A percentile compares a stretch with the other conserved stretches of the same genome.
Conservation (phyloP, 179 eudicot species). For the Silene coronaria region DNA sequence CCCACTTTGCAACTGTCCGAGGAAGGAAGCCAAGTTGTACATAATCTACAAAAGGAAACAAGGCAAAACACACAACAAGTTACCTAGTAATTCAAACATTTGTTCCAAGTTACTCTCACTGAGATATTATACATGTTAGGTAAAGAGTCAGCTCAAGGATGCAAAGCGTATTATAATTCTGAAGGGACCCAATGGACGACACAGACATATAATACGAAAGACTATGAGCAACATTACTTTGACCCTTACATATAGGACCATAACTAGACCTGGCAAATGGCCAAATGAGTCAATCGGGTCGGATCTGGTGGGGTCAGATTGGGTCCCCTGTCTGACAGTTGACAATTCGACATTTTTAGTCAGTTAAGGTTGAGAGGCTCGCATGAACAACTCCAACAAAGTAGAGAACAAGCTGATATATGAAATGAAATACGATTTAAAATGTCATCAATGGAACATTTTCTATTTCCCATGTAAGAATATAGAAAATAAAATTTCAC, state of each 20-base stretch:
- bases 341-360: not conserved
- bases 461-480: not conserved
- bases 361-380: not conserved
- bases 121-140: not conserved
- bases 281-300: no score
- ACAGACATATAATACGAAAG: not conserved
- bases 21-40: slow-evolving; percentile 90
- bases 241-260: not conserved
- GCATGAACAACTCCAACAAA: not conserved
- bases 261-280: no score
- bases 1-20: slow-evolving; percentile 63
- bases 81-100: not conserved
- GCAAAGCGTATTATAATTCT: not conserved
- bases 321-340: not conserved
- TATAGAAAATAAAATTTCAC: not conserved
- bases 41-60: slow-evolving; percentile 39
- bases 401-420: not conserved
- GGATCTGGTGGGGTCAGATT: no score
- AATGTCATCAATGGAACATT: not conserved
- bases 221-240: not conserved
- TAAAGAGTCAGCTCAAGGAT: not conserved
- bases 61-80: slow-evolving; percentile 10
- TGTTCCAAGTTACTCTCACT: not conserved
- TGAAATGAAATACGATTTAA: not conserved
- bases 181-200: not conserved